Conservation (phyloP, 2,329 filamentous ascomycete genomes). For the Neonectria faginata region DNA sequence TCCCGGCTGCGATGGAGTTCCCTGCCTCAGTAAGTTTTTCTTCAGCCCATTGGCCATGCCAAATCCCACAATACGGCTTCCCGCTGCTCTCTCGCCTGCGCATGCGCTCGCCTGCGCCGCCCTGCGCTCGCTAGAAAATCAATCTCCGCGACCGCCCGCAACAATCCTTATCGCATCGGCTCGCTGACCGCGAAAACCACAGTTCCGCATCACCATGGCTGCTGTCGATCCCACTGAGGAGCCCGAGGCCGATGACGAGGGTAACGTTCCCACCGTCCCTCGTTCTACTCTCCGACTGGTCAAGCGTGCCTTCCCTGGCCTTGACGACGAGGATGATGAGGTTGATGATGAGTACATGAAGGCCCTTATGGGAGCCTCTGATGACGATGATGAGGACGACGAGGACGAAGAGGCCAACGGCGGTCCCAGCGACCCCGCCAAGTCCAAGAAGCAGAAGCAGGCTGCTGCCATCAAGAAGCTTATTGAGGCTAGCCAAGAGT, state of each 20-base stretch:
- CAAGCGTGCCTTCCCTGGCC: conserved; percentile 73
- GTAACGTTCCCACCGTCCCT: conserved; percentile 70
- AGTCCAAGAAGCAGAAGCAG: conserved; percentile 87
- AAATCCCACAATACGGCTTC: background rate
- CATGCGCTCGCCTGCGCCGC: background rate
- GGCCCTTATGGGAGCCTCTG: conserved; percentile 61
- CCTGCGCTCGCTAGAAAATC: conserved; percentile 2
- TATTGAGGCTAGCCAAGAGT: conserved; percentile 72
- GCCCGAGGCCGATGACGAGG: conserved; percentile 72
- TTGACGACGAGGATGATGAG: conserved; percentile 72
- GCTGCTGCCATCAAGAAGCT: conserved; percentile 83
- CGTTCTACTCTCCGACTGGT: conserved; percentile 93
- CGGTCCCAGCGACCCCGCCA: conserved; percentile 90
- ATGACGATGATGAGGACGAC: conserved; percentile 66
- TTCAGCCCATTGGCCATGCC: conserved; percentile 1
- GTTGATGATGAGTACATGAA: conserved; percentile 75
- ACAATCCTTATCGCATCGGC: background rate
- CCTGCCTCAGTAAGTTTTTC: conserved; percentile 80
- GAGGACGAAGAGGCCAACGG: conserved; percentile 78
- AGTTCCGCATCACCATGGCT: conserved; percentile 99
- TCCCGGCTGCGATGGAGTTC: conserved; percentile 82
- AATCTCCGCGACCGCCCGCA: background rate
- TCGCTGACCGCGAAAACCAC: conserved; percentile 38
- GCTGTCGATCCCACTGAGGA: conserved; percentile 91
- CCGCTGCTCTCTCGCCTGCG: conserved; percentile 11